A percentile compares a stretch with the other conserved stretches of the same genome.
These are phyloP conservation scores for Backusella morwellensis DNA, from an alignment of 192 early-diverging fungal genomes.

Conservation along the genomic window DNA sequence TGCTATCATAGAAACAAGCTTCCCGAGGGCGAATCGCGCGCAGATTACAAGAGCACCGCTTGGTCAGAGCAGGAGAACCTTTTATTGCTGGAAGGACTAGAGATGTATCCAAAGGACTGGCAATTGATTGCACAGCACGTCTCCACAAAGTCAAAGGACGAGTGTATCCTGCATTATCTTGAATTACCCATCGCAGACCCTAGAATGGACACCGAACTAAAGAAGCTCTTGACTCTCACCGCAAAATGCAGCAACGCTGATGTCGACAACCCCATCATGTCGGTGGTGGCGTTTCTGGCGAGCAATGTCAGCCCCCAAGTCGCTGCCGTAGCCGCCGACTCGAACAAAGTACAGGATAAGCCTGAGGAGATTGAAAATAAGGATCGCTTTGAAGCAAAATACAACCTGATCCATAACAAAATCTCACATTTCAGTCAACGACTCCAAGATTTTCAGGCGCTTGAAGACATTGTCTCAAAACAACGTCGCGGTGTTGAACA, in stretches of 20 bases:
- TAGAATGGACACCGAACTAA: constrained; percentile 52
- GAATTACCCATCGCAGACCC: constrained; percentile 91
- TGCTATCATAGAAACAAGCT: background rate
- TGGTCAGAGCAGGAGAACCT: constrained; percentile 93
- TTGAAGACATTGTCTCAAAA: constrained; percentile 79
- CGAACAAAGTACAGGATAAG: background rate
- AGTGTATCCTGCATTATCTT: constrained; percentile 90
- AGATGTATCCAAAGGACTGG: constrained; percentile 95
- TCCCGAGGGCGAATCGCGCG: background rate
- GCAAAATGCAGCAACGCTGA: constrained; percentile 41
- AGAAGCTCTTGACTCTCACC: constrained; percentile 63
- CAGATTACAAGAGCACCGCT: constrained; percentile 27
- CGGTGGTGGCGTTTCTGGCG: constrained; percentile 88
- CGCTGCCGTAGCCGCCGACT: constrained; percentile 76
- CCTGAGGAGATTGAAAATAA: constrained; percentile 78
- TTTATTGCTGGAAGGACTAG: constrained; percentile 89
- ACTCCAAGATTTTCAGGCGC: constrained; percentile 88
- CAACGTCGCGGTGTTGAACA: constrained; percentile 81
- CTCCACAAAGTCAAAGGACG: constrained; percentile 81
- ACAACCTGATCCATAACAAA: constrained; percentile 78
- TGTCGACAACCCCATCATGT: constrained; percentile 85
- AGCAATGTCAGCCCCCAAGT: constrained; percentile 87
- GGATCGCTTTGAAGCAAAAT: constrained; percentile 66
- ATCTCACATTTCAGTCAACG: constrained; percentile 78
- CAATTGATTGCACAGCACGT: constrained; percentile 88